Base-by-base conservation (phyloP, 2,329 filamentous ascomycete genomes). In the Aspergillus candidus region DNA sequence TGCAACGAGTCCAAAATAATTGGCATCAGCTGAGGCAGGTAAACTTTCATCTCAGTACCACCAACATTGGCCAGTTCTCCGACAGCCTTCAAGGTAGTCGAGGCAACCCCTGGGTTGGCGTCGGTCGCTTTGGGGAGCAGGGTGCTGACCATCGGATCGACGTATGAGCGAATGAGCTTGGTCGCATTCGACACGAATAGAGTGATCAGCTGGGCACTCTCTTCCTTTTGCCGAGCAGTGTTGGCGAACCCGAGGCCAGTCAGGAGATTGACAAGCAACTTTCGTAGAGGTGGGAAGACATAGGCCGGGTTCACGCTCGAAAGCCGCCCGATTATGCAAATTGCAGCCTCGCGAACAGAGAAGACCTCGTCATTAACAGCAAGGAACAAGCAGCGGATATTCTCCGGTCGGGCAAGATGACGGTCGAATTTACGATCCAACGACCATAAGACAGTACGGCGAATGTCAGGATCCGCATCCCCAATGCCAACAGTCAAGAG, bases 231-330 rank as follows among this genome's bases (percentile, higher is more conserved):
- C 37, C 88, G 82, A 6, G 91, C 79, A 40, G 91, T 93, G 62
- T 94, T 94, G 6, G 93, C 94, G 59, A 96, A 97, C 57, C 95
- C 90, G 15, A 98, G 84, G 59, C 96, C 91, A 0, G 93, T 98
- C 49, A 98, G 77, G 66, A 98, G 83, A 67, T 98, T 94, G 46
- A 98, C 90, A 18, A 98, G 79, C 5, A 94, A 86, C 68, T 98
- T 98, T 50, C 93, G 85, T 32, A 98, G 69, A 0, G 93, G 94
- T 2, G 94, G 93, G 58, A 98, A 94, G 54, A 98, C 90, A 66
- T 98, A 98, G 46, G 94, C 94, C 1, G 93, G 94, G 53, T 98
- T 98, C 53, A 89, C 84, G 41, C 81, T 79, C 0, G 93, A 94
- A 44, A 99, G 74, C 11, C 94, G 88, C 29, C 93, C 94, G 57